Base-by-base conservation (phyloP, 129 eudicot species). In the Artemisia argyi region DNA sequence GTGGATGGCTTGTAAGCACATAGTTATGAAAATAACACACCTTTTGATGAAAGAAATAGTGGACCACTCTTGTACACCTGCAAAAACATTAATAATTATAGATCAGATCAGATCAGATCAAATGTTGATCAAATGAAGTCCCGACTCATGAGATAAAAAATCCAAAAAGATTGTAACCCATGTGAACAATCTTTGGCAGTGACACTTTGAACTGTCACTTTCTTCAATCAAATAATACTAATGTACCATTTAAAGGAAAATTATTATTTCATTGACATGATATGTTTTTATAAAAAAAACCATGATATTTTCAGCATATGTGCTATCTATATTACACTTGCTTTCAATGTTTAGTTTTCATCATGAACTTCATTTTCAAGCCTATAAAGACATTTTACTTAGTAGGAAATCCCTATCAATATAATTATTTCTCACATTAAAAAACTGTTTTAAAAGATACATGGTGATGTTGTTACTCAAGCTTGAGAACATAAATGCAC, bases 31-130 rank as follows among this genome's bases (percentile, higher is more conserved):
- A 49, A 72, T 17, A 76, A 61, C 86, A 70, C 62, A 93, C 97
- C 98, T 87, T 82, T 93, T 73, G 98, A 93, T 78, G 98, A 87
- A 72, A 93, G 80, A 82, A 89, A 93, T 58, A 93, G 74, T 57
- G 95, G 90, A 48, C 97, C 98, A 77, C 89, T 87, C 80, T 89
- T 93, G 80, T 82, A 87, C 52, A 93, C 90, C 98, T 93, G 97
- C 86, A 83, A 39, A 39, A 39, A 60, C 11, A 75, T 26, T 65
- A 61, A 68, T 78, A 74, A 78, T 71, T 64, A 77, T 35, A 76
- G 60, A 78, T 44, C 60, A 20, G 18, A 52, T n/a, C n/a, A n/a
- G n/a, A n/a, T 26, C 12, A 44, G 28, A 73, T 20, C 66, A 58
- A 39, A 19, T 18, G 39, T 17, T 16, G 42, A 66, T 47, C 30